Evolutionary conservation across 192 early-diverging fungal species (phyloP).

Genomic region (Borealophlyctis nickersoniae): DNA sequence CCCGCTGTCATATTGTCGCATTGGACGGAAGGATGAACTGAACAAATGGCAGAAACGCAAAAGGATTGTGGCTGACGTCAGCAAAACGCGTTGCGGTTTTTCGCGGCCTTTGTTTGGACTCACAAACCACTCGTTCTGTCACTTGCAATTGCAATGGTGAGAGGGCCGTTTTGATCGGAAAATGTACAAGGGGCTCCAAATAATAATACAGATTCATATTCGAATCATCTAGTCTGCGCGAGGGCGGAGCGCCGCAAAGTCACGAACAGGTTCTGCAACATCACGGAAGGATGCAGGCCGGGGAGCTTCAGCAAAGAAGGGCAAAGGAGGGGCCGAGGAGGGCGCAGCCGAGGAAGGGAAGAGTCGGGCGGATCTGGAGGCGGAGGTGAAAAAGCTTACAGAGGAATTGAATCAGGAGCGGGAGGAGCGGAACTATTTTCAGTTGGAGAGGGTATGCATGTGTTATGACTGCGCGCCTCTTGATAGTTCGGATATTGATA

Average conservation of each 20-base stretch:
- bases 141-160: too few relatives aligned
- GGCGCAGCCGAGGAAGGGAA: conserved; percentile 29
- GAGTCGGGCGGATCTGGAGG: conserved; percentile 39
- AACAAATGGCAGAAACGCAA: too few relatives aligned
- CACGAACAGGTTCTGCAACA: neutral
- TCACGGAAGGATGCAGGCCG: neutral
- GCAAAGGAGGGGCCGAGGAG: conserved; percentile 15
- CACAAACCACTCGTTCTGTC: too few relatives aligned
- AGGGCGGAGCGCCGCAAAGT: neutral
- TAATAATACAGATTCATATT: too few relatives aligned
- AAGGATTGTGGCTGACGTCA: too few relatives aligned
- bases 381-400: conserved; percentile 47
- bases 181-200: too few relatives aligned
- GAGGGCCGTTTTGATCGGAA: too few relatives aligned
- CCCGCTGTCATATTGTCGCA: too few relatives aligned
- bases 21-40: too few relatives aligned
- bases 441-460: conserved; percentile 50
- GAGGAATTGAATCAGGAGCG: conserved; percentile 51
- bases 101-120: too few relatives aligned
- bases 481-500: neutral
- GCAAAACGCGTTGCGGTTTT: too few relatives aligned
- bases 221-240: neutral
- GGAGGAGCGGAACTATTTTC: conserved; percentile 62
- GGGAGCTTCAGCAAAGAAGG: conserved; percentile 5
- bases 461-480: neutral